Base-by-base conservation (phyloP, 768 basidiomycete genomes). In the Dictyophora rubrovolvata region DNA sequence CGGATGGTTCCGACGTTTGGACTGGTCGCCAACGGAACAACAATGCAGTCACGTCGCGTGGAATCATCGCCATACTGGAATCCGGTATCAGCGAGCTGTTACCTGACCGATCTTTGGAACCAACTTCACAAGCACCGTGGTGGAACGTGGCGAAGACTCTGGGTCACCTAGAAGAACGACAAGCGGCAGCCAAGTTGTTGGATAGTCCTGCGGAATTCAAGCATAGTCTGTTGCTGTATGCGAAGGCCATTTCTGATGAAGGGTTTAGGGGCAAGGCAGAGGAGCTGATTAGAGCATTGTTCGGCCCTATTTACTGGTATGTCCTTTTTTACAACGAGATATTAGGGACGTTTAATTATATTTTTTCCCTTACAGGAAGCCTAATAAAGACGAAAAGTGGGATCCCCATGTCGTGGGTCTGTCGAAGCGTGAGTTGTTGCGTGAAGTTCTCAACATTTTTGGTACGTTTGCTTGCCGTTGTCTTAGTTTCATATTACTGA, bases 261-360 rank as follows among this genome's bases (percentile, higher is more conserved):
- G 93, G 88, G 0, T 93, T 92, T 69, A 76, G 81, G 61, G 86
- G 75, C 37, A 93, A 94, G 69, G 93, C 84, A 17, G 94, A 96
- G 69, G 95, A 98, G 69, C 70, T 99, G 57, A 80, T 95, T 53
- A 86, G 81, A 70, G 96, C 97, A 63, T 76, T 98, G 55, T 84
- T 88, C 65, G 93, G 94, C 16, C 94, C 93, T 0, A 74, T 93
- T 42, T 95, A 90, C 71, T 87, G 85, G 94, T 94, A 67, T 60
- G 88, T 79, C 1, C 23, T 33, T 47, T 37, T 7, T 34, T 48
- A n/a, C 47, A 54, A 37, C 7, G 42, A 54, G 6, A 35, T 6
- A 18, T 17, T 18, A 9, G 23, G 10, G 47, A 21, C 37, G 21
- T 37, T 57, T 48, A 61, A 35, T 42, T 17, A 33, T 56, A 37